Percentiles rank a stretch among this genome's conserved stretches.
Evolutionary conservation across 176 grass and related monocot genomes (phyloP).

Genomic region (Typha latifolia): DNA sequence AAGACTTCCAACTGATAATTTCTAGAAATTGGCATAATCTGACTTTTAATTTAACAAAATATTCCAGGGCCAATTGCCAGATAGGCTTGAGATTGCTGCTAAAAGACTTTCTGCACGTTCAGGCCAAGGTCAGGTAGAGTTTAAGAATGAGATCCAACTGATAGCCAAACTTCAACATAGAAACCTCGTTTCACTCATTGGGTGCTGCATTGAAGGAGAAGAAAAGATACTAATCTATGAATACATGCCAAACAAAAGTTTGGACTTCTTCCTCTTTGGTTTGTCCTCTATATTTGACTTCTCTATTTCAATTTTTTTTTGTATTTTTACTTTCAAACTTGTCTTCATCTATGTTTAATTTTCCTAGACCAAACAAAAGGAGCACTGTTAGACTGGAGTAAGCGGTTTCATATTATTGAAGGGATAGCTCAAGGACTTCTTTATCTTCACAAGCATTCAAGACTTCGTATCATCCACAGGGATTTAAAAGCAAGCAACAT

Average conservation of each 20-base stretch:
- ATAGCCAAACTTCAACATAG: constrained; percentile 24
- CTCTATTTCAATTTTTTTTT: not conserved
- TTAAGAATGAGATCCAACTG: constrained; percentile 22
- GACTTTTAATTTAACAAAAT: not conserved
- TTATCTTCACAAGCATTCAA: constrained; percentile 8
- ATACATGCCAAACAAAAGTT: constrained; percentile 24
- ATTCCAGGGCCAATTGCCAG: constrained; percentile 15
- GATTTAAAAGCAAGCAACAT: constrained; percentile 8
- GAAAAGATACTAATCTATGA: constrained; percentile 24
- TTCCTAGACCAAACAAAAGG: not conserved
- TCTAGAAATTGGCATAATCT: not conserved
- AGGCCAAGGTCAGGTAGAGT: constrained; percentile 13
- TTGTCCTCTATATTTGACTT: not conserved
- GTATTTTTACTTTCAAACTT: not conserved
- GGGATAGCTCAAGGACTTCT: constrained; percentile 6
- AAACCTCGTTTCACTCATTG: constrained; percentile 8
- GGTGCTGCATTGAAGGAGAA: constrained; percentile 14
- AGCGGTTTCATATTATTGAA: not conserved
- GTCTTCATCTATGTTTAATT: not conserved
- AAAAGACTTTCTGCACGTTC: constrained; percentile 24
- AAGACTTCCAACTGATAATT: not conserved
- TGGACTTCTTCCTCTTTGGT: constrained; percentile 25
- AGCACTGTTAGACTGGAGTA: constrained; percentile 2
- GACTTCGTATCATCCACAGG: not conserved
- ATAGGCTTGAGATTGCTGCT: constrained; percentile 4